Base-by-base conservation (phyloP, 2,329 filamentous ascomycete species). In the Exophiala spinifera region DNA sequence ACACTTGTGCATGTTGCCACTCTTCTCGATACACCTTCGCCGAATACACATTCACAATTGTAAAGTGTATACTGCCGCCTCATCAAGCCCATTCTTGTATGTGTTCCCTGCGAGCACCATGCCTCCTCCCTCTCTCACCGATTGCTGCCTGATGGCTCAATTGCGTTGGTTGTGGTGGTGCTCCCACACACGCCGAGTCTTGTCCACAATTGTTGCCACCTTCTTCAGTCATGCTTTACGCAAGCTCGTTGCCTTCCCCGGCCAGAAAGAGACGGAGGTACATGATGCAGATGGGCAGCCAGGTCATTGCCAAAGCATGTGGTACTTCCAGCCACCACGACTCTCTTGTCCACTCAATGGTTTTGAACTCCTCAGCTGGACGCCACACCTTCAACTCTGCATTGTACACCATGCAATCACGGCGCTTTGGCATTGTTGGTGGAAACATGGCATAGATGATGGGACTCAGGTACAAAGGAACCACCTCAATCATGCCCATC, bases 391-490 rank as follows among this genome's bases (percentile, higher is more conserved):
- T 48, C 4, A 19, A 49, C 17, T 55, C 33, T 13, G 48, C 8
- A 17, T 57, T 49, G 6, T 47, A 39, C 13, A 49, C 21, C 57
- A 60, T 57, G 28, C 48, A 49, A 14, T 55, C 51, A 20, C 57
- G 57, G 23, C 57, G 51, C 3, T 39, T 33, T 25, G 57, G 57
- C 57, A 60, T 59, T 4, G 44, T 56, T 34, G 60, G 60, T 49
- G 60, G 60, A 28, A 54, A 58, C 23, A 60, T 54, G 45, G 46
- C 44, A 45, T 62, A 62, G 19, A 53, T 13, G 17, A 60, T 33
- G 4, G 60, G 60, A 10, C 52, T 56, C 15, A 62, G 42, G 31
- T 56, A 52, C 15, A 57, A 39, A 33, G 51, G 57, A 8, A 51
- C 40, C 14, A 42, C 36, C 20, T 57, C 54, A 28, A 60, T 46